Evolutionary conservation across 2,329 filamentous ascomycete species (phyloP).

Genomic region (Neofusicoccum laricinum): DNA sequence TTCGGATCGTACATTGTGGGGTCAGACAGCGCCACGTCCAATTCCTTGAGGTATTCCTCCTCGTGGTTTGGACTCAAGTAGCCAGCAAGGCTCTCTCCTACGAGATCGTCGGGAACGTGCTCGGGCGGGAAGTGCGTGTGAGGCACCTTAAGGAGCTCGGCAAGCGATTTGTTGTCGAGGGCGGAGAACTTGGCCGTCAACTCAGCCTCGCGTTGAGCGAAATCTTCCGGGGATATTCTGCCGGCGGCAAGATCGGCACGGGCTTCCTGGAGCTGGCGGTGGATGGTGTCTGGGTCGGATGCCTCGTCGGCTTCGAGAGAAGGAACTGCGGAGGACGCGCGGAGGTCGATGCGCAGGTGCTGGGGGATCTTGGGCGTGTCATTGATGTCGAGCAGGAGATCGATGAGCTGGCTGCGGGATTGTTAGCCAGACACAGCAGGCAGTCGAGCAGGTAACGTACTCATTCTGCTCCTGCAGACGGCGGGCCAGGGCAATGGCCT

Average conservation of each 20-base stretch:
- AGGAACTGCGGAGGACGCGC: conserved; percentile 24
- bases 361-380: conserved; percentile 73
- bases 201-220: conserved; percentile 26
- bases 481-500: conserved; percentile 75
- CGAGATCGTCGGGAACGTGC: conserved; percentile 33
- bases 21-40: conserved; percentile 54
- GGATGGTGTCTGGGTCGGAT: conserved; percentile 25
- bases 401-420: conserved; percentile 71
- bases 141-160: conserved; percentile 40
- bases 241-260: conserved; percentile 31
- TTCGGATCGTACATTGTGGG: conserved; percentile 54
- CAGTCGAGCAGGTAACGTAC: conserved; percentile 53
- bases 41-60: conserved; percentile 68
- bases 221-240: conserved; percentile 30
- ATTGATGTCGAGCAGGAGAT: conserved; percentile 88
- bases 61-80: conserved; percentile 70
- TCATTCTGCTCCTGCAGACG: conserved; percentile 89
- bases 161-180: conserved; percentile 29
- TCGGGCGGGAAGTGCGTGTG: conserved; percentile 37
- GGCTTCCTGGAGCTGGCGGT: conserved; percentile 32
- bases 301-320: conserved; percentile 21
- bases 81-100: conserved; percentile 57
- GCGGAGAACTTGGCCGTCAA: conserved; percentile 28
- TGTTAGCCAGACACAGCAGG: background rate
- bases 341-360: conserved; percentile 71